Evolutionary conservation across 2,329 filamentous ascomycete species (phyloP).

Genomic region (Monosporascus sp.): DNA sequence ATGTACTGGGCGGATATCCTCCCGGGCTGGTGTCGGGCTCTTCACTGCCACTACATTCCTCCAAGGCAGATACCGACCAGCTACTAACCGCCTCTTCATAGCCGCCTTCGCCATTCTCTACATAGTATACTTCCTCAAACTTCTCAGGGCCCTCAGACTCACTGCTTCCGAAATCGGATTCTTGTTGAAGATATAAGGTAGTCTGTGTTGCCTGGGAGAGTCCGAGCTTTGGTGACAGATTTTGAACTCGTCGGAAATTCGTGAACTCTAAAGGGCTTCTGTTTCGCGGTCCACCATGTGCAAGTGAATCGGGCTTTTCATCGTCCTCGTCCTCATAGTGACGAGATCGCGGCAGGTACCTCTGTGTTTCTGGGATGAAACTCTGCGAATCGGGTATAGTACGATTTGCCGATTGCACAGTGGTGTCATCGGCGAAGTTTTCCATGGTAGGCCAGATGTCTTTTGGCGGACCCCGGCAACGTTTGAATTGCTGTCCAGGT

Average conservation of each 20-base stretch:
- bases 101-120: too few relatives aligned
- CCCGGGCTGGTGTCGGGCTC: background rate
- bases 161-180: too few relatives aligned
- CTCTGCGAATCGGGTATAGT: background rate
- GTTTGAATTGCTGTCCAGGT: background rate
- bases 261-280: conserved; percentile 18
- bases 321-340: background rate
- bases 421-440: conserved; percentile 19
- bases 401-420: conserved; percentile 1
- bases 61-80: background rate
- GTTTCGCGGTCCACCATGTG: conserved; percentile 1
- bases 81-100: background rate
- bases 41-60: background rate
- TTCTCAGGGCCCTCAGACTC: too few relatives aligned
- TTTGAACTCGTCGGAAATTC: conserved; percentile 12
- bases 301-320: background rate
- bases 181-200: background rate
- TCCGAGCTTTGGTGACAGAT: background rate
- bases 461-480: conserved; percentile 5
- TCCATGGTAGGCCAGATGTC: conserved; percentile 25
- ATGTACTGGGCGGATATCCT: background rate
- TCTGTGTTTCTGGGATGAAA: conserved; percentile 1
- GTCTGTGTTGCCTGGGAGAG: background rate
- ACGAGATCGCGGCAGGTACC: background rate
- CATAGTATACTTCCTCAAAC: too few relatives aligned